These are phyloP conservation scores for Hypocreales sp. DNA, from an alignment of 2,329 filamentous ascomycete genomes.

Conservation along the genomic window DNA sequence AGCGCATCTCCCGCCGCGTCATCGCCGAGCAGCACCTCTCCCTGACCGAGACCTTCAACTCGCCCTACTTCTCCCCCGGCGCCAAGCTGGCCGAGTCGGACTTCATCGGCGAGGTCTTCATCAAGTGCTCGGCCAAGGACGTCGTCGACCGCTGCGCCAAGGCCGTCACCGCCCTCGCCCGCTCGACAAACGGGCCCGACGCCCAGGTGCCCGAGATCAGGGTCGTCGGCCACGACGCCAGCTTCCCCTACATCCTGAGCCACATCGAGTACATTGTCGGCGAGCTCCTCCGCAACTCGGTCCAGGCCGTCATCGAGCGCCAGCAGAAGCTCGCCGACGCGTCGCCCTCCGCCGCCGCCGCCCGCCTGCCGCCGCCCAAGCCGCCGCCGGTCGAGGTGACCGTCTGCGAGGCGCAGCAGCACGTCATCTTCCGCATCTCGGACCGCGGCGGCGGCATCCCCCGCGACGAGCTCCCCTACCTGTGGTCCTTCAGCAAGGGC, in stretches of 20 bases:
- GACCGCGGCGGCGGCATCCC: slow-evolving; percentile 91
- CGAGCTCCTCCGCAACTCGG: slow-evolving; percentile 85
- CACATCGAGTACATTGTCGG: slow-evolving; percentile 96
- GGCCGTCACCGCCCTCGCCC: slow-evolving; percentile 59
- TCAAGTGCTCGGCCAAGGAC: slow-evolving; percentile 81
- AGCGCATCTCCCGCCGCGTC: slow-evolving; percentile 88
- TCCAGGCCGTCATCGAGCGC: slow-evolving; percentile 79
- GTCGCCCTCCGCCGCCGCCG: slow-evolving; percentile 33
- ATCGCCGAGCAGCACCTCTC: slow-evolving; percentile 97
- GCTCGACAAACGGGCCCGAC: slow-evolving; percentile 56
- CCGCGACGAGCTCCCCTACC: slow-evolving; percentile 66
- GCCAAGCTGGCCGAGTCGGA: slow-evolving; percentile 59
- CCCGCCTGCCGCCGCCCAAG: slow-evolving; percentile 42
- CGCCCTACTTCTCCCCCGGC: slow-evolving; percentile 76
- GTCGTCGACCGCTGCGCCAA: slow-evolving; percentile 73
- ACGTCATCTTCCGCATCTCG: slow-evolving; percentile 91
- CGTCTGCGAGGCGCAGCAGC: slow-evolving; percentile 84
- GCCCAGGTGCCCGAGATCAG: slow-evolving; percentile 65
- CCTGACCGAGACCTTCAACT: slow-evolving; percentile 85
- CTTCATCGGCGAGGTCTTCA: slow-evolving; percentile 89
- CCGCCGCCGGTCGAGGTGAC: slow-evolving; percentile 85
- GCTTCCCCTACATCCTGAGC: slow-evolving; percentile 89
- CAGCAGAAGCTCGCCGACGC: slow-evolving; percentile 27
- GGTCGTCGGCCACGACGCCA: slow-evolving; percentile 75
- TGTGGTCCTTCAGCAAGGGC: slow-evolving; percentile 96